Evolutionary conservation across 495 filamentous ascomycete genomes (phyloP).

Genomic region (Polyplosphaeria fusca): DNA sequence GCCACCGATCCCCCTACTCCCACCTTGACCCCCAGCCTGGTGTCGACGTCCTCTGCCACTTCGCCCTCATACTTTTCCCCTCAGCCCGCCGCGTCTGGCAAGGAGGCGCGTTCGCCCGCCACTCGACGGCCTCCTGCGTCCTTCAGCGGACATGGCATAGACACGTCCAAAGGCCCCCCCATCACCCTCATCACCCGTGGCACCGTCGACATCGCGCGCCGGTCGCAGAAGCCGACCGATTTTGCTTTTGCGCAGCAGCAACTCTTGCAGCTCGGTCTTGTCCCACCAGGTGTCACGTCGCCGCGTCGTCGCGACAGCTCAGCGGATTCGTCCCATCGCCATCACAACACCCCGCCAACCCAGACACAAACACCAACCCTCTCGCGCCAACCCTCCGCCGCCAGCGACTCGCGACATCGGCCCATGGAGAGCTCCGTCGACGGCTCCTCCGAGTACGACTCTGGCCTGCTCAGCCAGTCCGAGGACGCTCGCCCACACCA

Average conservation of each 20-base stretch:
- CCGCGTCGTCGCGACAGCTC: slow-evolving; percentile 2
- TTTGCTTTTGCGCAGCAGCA: slow-evolving; percentile 30
- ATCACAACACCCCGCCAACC: slow-evolving; percentile 3
- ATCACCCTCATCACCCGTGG: slow-evolving; percentile 48
- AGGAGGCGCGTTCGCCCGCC: slow-evolving; percentile 39
- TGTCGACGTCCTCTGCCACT: slow-evolving; percentile 14
- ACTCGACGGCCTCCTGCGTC: slow-evolving; percentile 44
- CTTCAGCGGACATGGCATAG: slow-evolving; percentile 46
- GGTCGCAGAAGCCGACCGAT: slow-evolving; percentile 23
- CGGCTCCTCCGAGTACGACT: slow-evolving; percentile 30
- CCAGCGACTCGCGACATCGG: slow-evolving; percentile 1
- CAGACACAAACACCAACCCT: slow-evolving; percentile 21
- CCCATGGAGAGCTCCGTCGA: slow-evolving; percentile 32
- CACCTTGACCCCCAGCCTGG: slow-evolving; percentile 15
- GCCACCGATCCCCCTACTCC: slow-evolving; percentile 28
- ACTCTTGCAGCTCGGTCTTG: slow-evolving; percentile 21
- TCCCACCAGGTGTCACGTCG: slow-evolving; percentile 17
- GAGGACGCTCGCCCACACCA: slow-evolving; percentile 2
- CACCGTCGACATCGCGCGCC: slow-evolving; percentile 28
- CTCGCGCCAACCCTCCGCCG: slow-evolving; percentile 19
- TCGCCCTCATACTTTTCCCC: slow-evolving; percentile 39
- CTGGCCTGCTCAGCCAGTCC: slow-evolving; percentile 20
- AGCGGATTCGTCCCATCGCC: slow-evolving; percentile 1
- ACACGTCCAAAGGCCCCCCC: slow-evolving; percentile 46
- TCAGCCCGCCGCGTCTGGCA: slow-evolving; percentile 35